Evolutionary conservation across 495 filamentous ascomycete genomes (phyloP).

Genomic region (Letharia columbiana): DNA sequence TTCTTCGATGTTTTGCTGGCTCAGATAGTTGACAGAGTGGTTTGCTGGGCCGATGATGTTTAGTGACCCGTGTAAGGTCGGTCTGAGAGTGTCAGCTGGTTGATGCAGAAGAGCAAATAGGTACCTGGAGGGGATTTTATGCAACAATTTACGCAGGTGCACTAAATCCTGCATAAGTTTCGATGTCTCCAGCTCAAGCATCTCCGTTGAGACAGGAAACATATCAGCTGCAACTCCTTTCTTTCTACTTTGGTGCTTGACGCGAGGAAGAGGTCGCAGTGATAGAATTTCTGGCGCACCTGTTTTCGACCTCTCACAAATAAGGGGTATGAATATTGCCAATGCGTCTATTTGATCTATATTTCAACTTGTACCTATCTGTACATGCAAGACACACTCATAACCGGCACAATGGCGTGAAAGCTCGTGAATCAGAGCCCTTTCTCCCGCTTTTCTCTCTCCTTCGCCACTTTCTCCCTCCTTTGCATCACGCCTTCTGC

Average conservation of each 20-base stretch:
- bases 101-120: background rate
- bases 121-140: background rate
- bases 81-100: constrained; percentile 2
- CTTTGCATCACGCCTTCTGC: constrained; percentile 77
- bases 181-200: too few species aligned
- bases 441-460: constrained; percentile 46
- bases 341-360: constrained; percentile 2
- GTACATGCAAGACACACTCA: background rate
- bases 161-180: background rate
- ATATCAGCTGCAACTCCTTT: background rate
- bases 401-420: background rate
- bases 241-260: background rate
- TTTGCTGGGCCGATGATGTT: background rate
- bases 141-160: background rate
- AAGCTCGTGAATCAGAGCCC: constrained; percentile 20
- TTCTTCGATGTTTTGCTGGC: background rate
- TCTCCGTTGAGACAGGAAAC: background rate
- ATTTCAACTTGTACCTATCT: background rate
- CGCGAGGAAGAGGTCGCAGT: background rate
- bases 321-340: background rate
- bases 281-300: too few species aligned
- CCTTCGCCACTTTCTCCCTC: constrained; percentile 77
- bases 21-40: background rate
- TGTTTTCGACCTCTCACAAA: background rate
- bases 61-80: background rate